A percentile compares a stretch with the other conserved stretches of the same genome.
Evolutionary conservation across 1,139 yeast genomes (phyloP).

Genomic region (Groenewaldozyma sp.): DNA sequence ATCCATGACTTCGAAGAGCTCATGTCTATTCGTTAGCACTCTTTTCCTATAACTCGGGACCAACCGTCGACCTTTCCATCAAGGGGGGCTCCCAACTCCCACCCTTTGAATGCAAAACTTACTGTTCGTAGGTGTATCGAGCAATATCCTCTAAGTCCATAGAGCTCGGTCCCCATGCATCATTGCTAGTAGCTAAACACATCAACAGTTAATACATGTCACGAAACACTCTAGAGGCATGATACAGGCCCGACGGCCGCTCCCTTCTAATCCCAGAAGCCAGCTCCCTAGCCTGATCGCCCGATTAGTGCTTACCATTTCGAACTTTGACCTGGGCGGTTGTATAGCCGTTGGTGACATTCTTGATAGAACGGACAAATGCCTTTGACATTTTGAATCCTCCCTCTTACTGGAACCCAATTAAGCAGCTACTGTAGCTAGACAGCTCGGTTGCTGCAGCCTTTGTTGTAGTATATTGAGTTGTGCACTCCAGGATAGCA

Average conservation of each 20-base stretch:
- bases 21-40: slow-evolving; percentile 37
- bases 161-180: slow-evolving; percentile 74
- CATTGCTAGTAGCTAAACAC: slow-evolving; percentile 73
- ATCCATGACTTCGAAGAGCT: slow-evolving; percentile 87
- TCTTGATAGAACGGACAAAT: slow-evolving; percentile 78
- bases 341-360: slow-evolving; percentile 89
- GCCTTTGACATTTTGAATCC: slow-evolving; percentile 52
- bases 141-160: slow-evolving; percentile 82
- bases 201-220: background rate
- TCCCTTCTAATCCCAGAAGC: no score
- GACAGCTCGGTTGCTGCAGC: no score
- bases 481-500: background rate
- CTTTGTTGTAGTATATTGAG: background rate
- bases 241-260: no score
- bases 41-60: slow-evolving; percentile 2
- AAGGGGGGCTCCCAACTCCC: background rate
- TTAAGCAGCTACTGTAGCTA: no score
- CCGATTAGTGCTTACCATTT: slow-evolving; percentile 46
- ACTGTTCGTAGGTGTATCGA: slow-evolving; percentile 56
- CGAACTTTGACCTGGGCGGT: slow-evolving; percentile 80
- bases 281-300: background rate
- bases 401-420: no score
- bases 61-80: no score
- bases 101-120: slow-evolving; percentile 9
- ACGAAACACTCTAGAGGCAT: background rate